Evolutionary conservation across 1,284 basidiomycete genomes (phyloP).

Genomic region (Marasmius tenuissimus): DNA sequence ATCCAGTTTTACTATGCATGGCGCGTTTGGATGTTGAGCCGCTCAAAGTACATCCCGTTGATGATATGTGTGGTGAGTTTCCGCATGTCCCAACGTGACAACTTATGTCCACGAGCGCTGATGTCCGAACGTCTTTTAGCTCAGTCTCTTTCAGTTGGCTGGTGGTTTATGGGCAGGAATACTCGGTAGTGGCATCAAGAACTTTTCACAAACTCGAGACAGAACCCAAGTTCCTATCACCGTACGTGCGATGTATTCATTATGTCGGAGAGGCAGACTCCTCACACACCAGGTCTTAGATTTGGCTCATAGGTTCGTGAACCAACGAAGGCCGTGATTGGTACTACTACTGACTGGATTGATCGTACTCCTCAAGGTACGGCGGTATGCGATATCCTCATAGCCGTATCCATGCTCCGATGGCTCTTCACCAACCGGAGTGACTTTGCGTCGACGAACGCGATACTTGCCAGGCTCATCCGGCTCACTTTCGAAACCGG

Average conservation of each 20-base stretch:
- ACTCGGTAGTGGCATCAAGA: no score
- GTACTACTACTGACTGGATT: not conserved
- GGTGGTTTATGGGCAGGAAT: no score
- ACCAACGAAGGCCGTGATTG: not conserved
- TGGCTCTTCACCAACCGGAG: not conserved
- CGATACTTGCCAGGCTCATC: not conserved
- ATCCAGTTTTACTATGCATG: conserved; percentile 30
- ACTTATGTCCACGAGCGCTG: no score
- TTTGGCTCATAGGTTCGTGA: no score
- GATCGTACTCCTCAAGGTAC: conserved; percentile 2
- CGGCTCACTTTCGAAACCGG: conserved; percentile 15
- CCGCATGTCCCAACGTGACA: no score
- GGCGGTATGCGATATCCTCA: conserved; percentile 5
- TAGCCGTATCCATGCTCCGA: not conserved
- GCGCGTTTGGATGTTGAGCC: conserved; percentile 13
- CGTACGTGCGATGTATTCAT: no score
- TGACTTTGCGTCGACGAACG: conserved; percentile 1
- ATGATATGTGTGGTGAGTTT: not conserved
- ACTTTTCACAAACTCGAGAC: no score
- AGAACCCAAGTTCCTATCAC: no score
- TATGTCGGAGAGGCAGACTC: not conserved
- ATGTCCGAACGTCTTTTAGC: no score
- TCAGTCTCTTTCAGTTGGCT: no score
- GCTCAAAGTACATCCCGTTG: not conserved
- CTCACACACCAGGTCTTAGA: not conserved